Evolutionary conservation across 768 basidiomycete species (phyloP).

Genomic region (Russula griseocarnosa): DNA sequence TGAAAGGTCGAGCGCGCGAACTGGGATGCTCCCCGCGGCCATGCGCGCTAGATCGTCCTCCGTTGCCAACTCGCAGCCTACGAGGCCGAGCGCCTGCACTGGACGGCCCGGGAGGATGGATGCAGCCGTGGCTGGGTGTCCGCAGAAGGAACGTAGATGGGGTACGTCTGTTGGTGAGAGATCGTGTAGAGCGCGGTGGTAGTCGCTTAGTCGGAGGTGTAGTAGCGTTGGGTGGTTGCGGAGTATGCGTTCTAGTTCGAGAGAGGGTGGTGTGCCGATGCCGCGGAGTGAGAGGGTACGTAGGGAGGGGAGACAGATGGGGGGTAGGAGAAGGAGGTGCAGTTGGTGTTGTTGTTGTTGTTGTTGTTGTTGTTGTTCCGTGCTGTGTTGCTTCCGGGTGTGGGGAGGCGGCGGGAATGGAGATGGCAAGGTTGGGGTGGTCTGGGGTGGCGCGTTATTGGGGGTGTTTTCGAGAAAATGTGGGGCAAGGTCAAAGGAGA

Average conservation of each 20-base stretch:
- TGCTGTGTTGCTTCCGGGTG: neutral
- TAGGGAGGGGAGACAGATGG: conserved; percentile 33
- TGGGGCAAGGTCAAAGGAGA: conserved; percentile 50
- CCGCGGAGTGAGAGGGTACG: conserved; percentile 36
- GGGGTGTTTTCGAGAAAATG: conserved; percentile 31
- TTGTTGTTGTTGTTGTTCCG: neutral
- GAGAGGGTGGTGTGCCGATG: conserved; percentile 32
- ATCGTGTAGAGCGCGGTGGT: conserved; percentile 40
- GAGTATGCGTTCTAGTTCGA: conserved; percentile 36
- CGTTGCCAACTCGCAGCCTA: conserved; percentile 54
- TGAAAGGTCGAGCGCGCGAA: conserved; percentile 56
- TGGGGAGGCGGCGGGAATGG: neutral
- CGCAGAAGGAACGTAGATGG: conserved; percentile 52
- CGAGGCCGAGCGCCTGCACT: conserved; percentile 51
- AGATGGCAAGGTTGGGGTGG: neutral
- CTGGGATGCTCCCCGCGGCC: conserved; percentile 45
- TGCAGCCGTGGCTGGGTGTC: conserved; percentile 56
- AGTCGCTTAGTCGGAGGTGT: conserved; percentile 45
- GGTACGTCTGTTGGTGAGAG: conserved; percentile 47
- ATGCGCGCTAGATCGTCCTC: conserved; percentile 50
- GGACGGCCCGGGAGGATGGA: conserved; percentile 58
- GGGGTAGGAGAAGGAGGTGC: conserved; percentile 27
- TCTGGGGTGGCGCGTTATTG: neutral
- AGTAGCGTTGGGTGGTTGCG: conserved; percentile 37
- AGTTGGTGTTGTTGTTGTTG: neutral